phyloP scores from a whole-genome alignment of 164 flowering plant species.

The Umbilicus rupestris region DNA sequence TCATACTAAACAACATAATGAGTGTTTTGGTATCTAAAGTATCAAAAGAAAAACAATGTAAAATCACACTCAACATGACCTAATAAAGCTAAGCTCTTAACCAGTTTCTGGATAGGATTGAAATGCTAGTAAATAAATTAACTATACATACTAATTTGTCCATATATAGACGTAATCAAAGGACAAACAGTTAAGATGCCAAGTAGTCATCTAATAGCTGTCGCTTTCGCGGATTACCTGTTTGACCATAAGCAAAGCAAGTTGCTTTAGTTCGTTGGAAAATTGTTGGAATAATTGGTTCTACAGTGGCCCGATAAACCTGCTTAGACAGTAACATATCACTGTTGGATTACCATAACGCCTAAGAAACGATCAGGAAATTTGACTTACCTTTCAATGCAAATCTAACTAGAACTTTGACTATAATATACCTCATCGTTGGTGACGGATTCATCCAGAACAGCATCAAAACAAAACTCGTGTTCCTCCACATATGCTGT shows the following conservation, averaged over 20 bases:
- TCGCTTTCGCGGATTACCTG: conserved; percentile 41
- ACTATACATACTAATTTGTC: too few relatives aligned
- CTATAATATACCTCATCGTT: conserved; percentile 76
- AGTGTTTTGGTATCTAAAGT: background rate
- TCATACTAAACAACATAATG: too few relatives aligned
- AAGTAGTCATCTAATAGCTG: background rate
- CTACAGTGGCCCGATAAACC: conserved; percentile 86
- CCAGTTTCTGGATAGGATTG: background rate
- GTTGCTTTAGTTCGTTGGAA: conserved; percentile 96
- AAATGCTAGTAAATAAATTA: background rate
- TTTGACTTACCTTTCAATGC: background rate
- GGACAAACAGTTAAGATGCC: background rate
- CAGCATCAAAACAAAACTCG: conserved; percentile 98
- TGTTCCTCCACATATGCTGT: conserved; percentile 98
- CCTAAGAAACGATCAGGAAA: background rate
- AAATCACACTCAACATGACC: background rate
- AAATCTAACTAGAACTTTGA: background rate
- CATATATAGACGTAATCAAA: background rate
- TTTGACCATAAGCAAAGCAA: conserved; percentile 99
- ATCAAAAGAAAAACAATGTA: background rate
- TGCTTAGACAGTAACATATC: conserved; percentile 21
- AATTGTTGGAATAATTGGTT: conserved; percentile 87
- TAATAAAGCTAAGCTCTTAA: background rate
- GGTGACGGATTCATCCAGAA: conserved; percentile 69
- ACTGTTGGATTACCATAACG: background rate